These are phyloP conservation scores for Bonia amplexicaulis DNA, from an alignment of 176 grass and related monocot genomes.

Conservation along the genomic window DNA sequence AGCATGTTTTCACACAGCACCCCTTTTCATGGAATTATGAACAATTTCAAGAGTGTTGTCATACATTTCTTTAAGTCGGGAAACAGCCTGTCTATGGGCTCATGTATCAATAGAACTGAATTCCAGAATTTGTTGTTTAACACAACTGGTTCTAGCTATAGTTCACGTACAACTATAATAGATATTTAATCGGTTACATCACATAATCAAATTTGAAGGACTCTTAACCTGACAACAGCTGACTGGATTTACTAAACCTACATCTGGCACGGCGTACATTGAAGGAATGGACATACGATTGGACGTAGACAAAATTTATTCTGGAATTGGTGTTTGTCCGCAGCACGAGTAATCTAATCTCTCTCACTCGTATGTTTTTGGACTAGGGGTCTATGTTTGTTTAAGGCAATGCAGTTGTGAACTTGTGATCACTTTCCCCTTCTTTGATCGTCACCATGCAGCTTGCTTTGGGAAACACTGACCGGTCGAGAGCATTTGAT, in stretches of 20 bases:
- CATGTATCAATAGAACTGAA: not conserved
- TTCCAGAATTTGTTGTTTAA: constrained; percentile 1
- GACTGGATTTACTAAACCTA: constrained; percentile 74
- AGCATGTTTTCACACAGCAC: not conserved
- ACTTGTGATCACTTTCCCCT: not conserved
- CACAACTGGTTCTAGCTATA: not conserved
- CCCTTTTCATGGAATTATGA: not conserved
- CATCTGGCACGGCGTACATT: constrained; percentile 71
- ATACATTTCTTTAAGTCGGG: constrained; percentile 1
- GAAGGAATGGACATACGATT: constrained; percentile 70
- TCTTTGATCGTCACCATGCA: constrained; percentile 29
- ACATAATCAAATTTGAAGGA: constrained; percentile 23
- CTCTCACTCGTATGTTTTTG: not conserved
- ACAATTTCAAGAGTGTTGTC: not conserved
- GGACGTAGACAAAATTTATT: constrained; percentile 71
- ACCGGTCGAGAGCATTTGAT: constrained; percentile 78
- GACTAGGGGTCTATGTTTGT: not conserved
- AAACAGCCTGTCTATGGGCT: not conserved
- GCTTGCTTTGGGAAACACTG: constrained; percentile 91
- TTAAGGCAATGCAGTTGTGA: not conserved
- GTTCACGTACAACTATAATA: not conserved
- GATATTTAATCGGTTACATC: not conserved
- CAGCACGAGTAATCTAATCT: constrained; percentile 80
- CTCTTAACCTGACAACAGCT: constrained; percentile 51
- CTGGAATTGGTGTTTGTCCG: constrained; percentile 85